phyloP scores from a whole-genome alignment of 2,329 filamentous ascomycete species.

The Setomelanomma holmii region DNA sequence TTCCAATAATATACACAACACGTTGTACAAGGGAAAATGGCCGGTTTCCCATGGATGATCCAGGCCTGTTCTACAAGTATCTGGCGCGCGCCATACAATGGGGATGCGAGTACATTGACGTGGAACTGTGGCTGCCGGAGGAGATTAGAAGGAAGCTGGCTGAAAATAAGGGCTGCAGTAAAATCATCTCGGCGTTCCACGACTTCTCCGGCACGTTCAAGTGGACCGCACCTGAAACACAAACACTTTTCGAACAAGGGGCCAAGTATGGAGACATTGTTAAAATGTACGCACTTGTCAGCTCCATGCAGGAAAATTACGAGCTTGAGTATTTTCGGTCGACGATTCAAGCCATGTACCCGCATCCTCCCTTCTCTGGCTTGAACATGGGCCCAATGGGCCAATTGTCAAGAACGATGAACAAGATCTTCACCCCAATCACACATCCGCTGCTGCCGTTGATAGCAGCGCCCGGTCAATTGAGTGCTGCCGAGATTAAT shows the following conservation, averaged over 20 bases:
- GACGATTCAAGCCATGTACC: constrained; percentile 72
- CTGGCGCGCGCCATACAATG: constrained; percentile 85
- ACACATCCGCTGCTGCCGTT: constrained; percentile 84
- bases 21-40: constrained; percentile 83
- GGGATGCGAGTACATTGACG: constrained; percentile 89
- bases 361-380: constrained; percentile 77
- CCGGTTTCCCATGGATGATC: constrained; percentile 82
- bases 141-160: constrained; percentile 72
- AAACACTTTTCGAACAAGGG: constrained; percentile 74
- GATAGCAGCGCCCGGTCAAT: constrained; percentile 83
- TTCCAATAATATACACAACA: constrained; percentile 91
- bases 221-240: constrained; percentile 78
- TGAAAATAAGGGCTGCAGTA: constrained; percentile 76
- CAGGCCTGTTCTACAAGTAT: constrained; percentile 76
- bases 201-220: constrained; percentile 86
- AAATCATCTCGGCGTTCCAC: constrained; percentile 91
- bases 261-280: constrained; percentile 81
- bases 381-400: constrained; percentile 90
- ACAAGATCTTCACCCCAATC: constrained; percentile 86
- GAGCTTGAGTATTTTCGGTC: constrained; percentile 90
- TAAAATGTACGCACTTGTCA: constrained; percentile 88
- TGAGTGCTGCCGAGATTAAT: constrained; percentile 87
- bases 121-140: constrained; percentile 86
- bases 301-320: constrained; percentile 84
- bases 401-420: constrained; percentile 81